Evolutionary conservation across 2,329 filamentous ascomycete genomes (phyloP).

Genomic region (Capronia coronata): DNA sequence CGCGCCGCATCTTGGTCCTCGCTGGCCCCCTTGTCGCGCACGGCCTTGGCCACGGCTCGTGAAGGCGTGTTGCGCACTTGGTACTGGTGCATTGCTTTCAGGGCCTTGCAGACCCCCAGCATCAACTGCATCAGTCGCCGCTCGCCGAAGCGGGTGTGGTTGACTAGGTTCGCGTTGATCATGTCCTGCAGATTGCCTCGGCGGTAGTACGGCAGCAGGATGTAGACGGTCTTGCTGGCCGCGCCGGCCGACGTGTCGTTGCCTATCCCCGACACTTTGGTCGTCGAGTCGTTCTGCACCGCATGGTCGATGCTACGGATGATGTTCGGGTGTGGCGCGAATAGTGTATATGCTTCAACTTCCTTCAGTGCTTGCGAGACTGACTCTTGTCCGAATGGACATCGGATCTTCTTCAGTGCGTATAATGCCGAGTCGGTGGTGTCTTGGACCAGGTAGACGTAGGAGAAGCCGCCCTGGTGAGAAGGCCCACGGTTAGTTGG

Average conservation of each 20-base stretch:
- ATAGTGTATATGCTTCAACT: slow-evolving; percentile 92
- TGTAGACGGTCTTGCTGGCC: slow-evolving; percentile 87
- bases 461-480: slow-evolving; percentile 87
- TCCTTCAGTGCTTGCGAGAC: slow-evolving; percentile 93
- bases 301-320: slow-evolving; percentile 79
- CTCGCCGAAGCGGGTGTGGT: slow-evolving; percentile 86
- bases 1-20: slow-evolving; percentile 43
- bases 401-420: slow-evolving; percentile 97
- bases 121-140: slow-evolving; percentile 81
- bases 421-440: slow-evolving; percentile 70
- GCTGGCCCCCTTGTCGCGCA: slow-evolving; percentile 50
- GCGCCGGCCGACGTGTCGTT: slow-evolving; percentile 45
- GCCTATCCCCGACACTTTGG: slow-evolving; percentile 51
- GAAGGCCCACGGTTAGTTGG: not conserved
- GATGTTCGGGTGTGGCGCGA: slow-evolving; percentile 74
- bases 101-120: slow-evolving; percentile 79
- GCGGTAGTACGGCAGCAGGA: slow-evolving; percentile 89
- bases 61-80: slow-evolving; percentile 47
- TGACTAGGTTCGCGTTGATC: slow-evolving; percentile 97
- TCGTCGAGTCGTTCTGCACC: slow-evolving; percentile 64
- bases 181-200: slow-evolving; percentile 94
- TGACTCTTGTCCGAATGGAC: slow-evolving; percentile 93
- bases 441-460: slow-evolving; percentile 97
- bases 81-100: slow-evolving; percentile 90
- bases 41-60: slow-evolving; percentile 48